Evolutionary conservation across 169 alveolate genomes (phyloP).

Genomic region (Eimeria sp.): DNA sequence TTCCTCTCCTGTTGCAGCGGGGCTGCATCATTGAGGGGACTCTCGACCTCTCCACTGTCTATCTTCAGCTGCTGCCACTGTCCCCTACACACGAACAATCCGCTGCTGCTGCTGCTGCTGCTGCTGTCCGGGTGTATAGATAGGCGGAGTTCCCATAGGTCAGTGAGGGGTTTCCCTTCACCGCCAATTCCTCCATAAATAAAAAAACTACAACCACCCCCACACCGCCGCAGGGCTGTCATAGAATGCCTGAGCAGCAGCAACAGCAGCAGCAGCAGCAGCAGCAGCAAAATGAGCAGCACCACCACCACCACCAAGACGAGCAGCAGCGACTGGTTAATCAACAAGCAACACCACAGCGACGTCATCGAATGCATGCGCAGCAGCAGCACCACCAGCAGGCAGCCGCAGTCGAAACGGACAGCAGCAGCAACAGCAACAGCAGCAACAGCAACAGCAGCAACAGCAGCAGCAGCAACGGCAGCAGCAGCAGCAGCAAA

Average conservation of each 20-base stretch:
- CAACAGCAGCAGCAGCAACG: background rate
- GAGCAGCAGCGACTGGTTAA: background rate
- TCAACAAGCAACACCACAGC: background rate
- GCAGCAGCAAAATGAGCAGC: too few relatives aligned
- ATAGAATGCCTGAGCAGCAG: constrained; percentile 6
- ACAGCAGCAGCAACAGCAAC: background rate
- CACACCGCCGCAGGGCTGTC: constrained; percentile 33
- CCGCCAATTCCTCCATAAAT: constrained; percentile 13
- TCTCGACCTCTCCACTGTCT: background rate
- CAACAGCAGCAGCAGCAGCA: too few relatives aligned
- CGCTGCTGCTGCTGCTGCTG: too few relatives aligned
- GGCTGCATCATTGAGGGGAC: background rate
- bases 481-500: constrained; percentile 46
- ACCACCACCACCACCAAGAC: background rate
- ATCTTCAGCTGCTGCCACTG: constrained; percentile 25
- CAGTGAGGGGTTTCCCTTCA: background rate
- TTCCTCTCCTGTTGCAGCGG: background rate
- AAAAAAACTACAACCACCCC: background rate
- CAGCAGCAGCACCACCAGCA: too few relatives aligned
- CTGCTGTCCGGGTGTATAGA: background rate
- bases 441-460: constrained; percentile 2
- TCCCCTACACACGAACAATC: background rate
- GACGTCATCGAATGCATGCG: background rate
- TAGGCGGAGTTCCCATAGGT: constrained; percentile 29
- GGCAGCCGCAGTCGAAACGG: too few relatives aligned